Evolutionary conservation across 202 grass and related monocot genomes (phyloP), one percentile per base, ranked within the genome.

Genomic region (Panicum virgatum): DNA sequence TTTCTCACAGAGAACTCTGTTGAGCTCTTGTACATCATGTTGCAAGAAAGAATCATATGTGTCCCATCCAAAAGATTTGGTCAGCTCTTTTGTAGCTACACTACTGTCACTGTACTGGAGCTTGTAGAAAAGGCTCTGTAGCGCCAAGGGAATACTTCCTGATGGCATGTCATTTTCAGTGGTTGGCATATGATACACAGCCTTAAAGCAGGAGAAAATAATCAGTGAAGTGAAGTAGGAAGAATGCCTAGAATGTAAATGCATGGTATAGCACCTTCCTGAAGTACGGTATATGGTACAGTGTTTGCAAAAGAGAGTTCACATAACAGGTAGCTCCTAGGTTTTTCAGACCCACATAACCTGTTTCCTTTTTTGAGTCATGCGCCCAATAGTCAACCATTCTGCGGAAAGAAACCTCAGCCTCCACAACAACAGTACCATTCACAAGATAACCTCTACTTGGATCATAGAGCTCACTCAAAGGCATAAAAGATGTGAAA

Each of bases 131-230:
- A 98, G 90, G 76, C 92, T 95, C 71, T 95, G 92, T 11, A 95
- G 80, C 1, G 92, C 92, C 87, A 95, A 88, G 5, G 96, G 96
- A 86, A 98, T 98, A 82, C 96, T 98, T 77, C 96, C 92, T 81
- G 88, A 86, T 80, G 92, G 96, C 80, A 98, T 93, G 65, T 98
- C 92, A 66, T 93, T 95, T 84, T 95, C 92, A 26, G 92, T 95
- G 86, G 96, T 98, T 78, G 96, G 96, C 96, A 95, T 98, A 92
- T 95, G 92, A 90, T 98, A 93, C 72, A 98, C 92, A 77, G 92
- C 96, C 96, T 98, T 57, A 57, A 29, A 85, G 57, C 46, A 79
- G 52, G 72, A 84, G 46, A 32, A 38, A 58, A 67, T n/a, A 87
- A 53, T 73, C 59, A 88, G 47, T 90, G 61, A 43, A 73, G 30